Percentiles rank a stretch among this genome's conserved stretches.
These are phyloP conservation scores for Salix purpurea DNA, from an alignment of 345 rosid genomes.

Conservation along the genomic window DNA sequence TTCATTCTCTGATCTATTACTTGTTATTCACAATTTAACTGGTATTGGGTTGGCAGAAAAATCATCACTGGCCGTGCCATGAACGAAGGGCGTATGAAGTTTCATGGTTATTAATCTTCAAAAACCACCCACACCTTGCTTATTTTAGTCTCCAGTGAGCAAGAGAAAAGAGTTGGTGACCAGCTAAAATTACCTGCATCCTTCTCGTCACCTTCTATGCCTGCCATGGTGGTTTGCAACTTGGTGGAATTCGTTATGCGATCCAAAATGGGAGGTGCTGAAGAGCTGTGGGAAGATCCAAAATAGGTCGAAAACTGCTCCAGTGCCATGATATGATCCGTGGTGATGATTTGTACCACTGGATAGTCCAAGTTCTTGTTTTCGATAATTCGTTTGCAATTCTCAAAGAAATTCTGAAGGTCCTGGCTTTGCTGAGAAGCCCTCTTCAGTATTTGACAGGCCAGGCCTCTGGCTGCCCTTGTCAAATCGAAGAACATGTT, in stretches of 20 bases:
- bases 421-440: constrained; percentile 52
- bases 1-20: too few species aligned
- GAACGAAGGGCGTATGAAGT: background rate
- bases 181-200: constrained; percentile 4
- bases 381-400: constrained; percentile 41
- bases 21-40: too few species aligned
- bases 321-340: constrained; percentile 58
- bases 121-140: constrained; percentile 79
- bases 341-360: constrained; percentile 47
- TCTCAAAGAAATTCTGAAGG: constrained; percentile 50
- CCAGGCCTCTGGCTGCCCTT: constrained; percentile 53
- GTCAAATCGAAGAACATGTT: constrained; percentile 64
- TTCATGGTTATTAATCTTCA: constrained; percentile 39
- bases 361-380: constrained; percentile 66
- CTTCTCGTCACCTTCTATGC: constrained; percentile 2
- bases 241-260: constrained; percentile 19
- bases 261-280: constrained; percentile 9
- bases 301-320: constrained; percentile 39
- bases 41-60: background rate
- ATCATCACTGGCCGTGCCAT: background rate
- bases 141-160: constrained; percentile 64
- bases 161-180: constrained; percentile 38
- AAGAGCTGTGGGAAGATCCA: background rate
- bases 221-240: constrained; percentile 1
- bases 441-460: constrained; percentile 58